Conservation (phyloP, 192 early-diverging fungal genomes). For the Backusella psychrophila region DNA sequence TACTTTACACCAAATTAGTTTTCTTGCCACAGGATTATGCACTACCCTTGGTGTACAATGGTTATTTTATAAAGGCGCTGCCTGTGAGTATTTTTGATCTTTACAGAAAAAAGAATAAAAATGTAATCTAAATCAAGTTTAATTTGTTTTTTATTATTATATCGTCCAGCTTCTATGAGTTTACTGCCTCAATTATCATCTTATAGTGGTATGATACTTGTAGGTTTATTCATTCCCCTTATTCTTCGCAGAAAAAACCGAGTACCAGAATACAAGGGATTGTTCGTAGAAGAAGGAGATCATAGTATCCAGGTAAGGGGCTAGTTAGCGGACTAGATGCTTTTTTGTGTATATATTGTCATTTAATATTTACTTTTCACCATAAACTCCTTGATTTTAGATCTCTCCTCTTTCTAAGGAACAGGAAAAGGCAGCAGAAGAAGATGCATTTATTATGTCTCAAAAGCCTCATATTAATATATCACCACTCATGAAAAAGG, state of each 20-base stretch:
- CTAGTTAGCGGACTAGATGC: background rate
- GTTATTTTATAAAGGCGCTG: slow-evolving; percentile 57
- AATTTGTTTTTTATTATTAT: background rate
- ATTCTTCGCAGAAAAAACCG: slow-evolving; percentile 11
- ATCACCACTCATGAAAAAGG: slow-evolving; percentile 3
- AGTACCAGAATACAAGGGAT: slow-evolving; percentile 1
- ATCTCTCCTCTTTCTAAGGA: slow-evolving; percentile 1
- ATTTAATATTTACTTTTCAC: slow-evolving; percentile 1
- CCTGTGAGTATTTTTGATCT: slow-evolving; percentile 41
- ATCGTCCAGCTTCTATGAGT: slow-evolving; percentile 20
- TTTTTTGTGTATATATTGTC: background rate
- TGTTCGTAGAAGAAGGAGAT: slow-evolving; percentile 13
- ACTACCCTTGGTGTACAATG: slow-evolving; percentile 54
- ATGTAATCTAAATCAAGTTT: slow-evolving; percentile 2
- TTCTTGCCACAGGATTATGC: slow-evolving; percentile 49
- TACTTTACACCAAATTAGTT: slow-evolving; percentile 42
- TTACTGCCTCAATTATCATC: slow-evolving; percentile 25
- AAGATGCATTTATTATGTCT: slow-evolving; percentile 5
- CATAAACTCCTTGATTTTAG: slow-evolving; percentile 7
- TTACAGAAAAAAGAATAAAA: background rate
- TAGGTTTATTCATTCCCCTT: slow-evolving; percentile 38
- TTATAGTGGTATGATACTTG: slow-evolving; percentile 40
- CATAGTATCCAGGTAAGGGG: background rate
- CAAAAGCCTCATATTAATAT: slow-evolving; percentile 4
- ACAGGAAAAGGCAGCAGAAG: background rate